Evolutionary conservation across 2,329 filamentous ascomycete genomes (phyloP).

Genomic region (Malbranchea cinnamomea): DNA sequence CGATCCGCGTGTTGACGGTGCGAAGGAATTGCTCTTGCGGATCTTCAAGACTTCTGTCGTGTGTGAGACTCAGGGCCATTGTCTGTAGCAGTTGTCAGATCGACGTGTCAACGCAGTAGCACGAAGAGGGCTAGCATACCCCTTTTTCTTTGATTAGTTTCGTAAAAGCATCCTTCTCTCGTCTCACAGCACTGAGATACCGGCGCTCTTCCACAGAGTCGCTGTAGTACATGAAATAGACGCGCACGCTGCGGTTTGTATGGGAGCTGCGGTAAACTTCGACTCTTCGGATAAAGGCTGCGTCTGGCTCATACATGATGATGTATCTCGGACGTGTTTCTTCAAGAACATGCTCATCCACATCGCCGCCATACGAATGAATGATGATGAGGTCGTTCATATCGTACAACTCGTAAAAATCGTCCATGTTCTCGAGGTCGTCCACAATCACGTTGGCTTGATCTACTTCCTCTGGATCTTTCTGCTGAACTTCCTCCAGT

Average conservation of each 20-base stretch:
- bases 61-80: conserved; percentile 79
- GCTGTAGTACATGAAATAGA: conserved; percentile 95
- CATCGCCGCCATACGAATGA: conserved; percentile 87
- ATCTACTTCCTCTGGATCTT: conserved; percentile 57
- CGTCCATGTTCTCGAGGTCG: conserved; percentile 78
- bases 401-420: conserved; percentile 80
- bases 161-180: conserved; percentile 93
- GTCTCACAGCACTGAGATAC: conserved; percentile 75
- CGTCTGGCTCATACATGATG: conserved; percentile 96
- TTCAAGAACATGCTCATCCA: conserved; percentile 92
- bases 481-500: conserved; percentile 70
- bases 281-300: conserved; percentile 82
- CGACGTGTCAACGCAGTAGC: conserved; percentile 1
- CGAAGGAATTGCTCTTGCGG: conserved; percentile 84
- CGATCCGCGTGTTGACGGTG: conserved; percentile 92
- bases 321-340: conserved; percentile 88
- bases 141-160: conserved; percentile 88
- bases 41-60: conserved; percentile 57
- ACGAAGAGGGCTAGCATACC: conserved; percentile 19
- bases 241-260: conserved; percentile 70
- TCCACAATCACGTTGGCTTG: conserved; percentile 45
- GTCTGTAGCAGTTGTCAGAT: conserved; percentile 25
- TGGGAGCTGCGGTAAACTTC: conserved; percentile 96
- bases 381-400: conserved; percentile 79
- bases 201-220: conserved; percentile 91